phyloP scores from a whole-genome alignment of 805 yeast genomes.

The Teunomyces aglyptinius region DNA sequence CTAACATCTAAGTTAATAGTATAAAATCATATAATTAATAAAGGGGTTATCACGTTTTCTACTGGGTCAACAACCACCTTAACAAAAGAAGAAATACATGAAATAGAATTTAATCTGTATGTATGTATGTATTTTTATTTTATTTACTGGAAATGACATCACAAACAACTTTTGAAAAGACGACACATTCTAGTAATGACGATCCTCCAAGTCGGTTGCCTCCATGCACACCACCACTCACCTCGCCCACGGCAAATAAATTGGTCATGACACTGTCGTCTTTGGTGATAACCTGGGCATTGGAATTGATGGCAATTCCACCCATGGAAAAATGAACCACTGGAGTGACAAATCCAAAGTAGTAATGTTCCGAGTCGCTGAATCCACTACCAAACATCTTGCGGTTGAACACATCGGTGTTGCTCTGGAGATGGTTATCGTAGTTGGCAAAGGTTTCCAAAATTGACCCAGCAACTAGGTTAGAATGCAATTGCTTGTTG shows the following conservation, averaged over 20 bases:
- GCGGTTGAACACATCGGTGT: slow-evolving; percentile 36
- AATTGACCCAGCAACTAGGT: slow-evolving; percentile 5
- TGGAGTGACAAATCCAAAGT: slow-evolving; percentile 55
- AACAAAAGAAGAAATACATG: neutral
- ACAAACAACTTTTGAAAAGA: slow-evolving; percentile 49
- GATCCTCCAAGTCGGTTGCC: slow-evolving; percentile 60
- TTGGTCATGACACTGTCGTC: slow-evolving; percentile 37
- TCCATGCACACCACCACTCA: slow-evolving; percentile 70
- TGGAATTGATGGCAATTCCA: slow-evolving; percentile 21
- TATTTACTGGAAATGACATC: slow-evolving; percentile 4
- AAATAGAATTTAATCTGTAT: neutral
- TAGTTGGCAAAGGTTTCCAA: slow-evolving; percentile 16
- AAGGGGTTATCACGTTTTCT: slow-evolving; percentile 4
- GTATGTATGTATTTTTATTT: neutral
- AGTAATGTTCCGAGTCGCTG: slow-evolving; percentile 19
- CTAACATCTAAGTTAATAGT: slow-evolving; percentile 77
- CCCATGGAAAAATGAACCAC: slow-evolving; percentile 28
- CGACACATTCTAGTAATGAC: slow-evolving; percentile 58
- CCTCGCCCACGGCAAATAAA: slow-evolving; percentile 64
- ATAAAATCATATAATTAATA: slow-evolving; percentile 4
- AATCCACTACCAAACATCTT: slow-evolving; percentile 21
- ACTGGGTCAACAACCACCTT: neutral
- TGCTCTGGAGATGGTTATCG: slow-evolving; percentile 14
- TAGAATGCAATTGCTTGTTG: slow-evolving; percentile 13
- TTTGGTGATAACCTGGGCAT: slow-evolving; percentile 19